Evolutionary conservation across 2,329 filamentous ascomycete genomes (phyloP), one percentile per base, ranked within the genome.

Genomic region (Cladosporium sp.): DNA sequence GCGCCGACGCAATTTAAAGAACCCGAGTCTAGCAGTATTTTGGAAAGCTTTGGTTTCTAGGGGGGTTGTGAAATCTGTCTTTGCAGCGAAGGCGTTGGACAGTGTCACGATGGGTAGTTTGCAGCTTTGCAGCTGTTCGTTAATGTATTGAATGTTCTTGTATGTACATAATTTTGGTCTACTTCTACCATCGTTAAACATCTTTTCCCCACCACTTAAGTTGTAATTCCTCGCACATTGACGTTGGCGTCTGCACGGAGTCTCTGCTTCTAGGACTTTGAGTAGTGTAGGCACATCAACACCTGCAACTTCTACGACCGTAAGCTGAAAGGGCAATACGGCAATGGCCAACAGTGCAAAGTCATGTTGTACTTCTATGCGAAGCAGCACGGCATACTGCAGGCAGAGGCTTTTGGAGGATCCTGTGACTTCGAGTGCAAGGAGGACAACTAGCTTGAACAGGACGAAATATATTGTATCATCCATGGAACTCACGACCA

Each of bases 11-110:
- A 90, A 69, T 98, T 98, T 76, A 86, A 96, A 72, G 95, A 99
- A 78, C 95, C 95, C n/a, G 93, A 96, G 80, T 86, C 91, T 32
- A 92, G 87, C 76, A 94, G 92, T 67, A 80, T 99, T 74, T 83
- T 98, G 72, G 94, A 98, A 82, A 93, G 87, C 77, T 98, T 98
- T 84, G 94, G 94, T 1, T 95, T 98, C 76, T 98, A 55, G 30
- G 18, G 18, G 4, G 18, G 10, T 3, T 4, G 18, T 21, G 8
- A 15, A 11, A 10, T 34, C 21, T 24, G 8, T 47, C 2, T 44
- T 47, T 47, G n/a, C n/a, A 47, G n/a, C 41, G 41, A 47, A 47
- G 41, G 41, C 41, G n/a, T 47, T 47, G n/a, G 8, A 21, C 41
- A 47, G 41, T 36, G 30, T 32, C 30, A 10, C 30, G 10, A 32